Evolutionary conservation across 2,329 filamentous ascomycete species (phyloP).

Genomic region (Xylaria sp.): DNA sequence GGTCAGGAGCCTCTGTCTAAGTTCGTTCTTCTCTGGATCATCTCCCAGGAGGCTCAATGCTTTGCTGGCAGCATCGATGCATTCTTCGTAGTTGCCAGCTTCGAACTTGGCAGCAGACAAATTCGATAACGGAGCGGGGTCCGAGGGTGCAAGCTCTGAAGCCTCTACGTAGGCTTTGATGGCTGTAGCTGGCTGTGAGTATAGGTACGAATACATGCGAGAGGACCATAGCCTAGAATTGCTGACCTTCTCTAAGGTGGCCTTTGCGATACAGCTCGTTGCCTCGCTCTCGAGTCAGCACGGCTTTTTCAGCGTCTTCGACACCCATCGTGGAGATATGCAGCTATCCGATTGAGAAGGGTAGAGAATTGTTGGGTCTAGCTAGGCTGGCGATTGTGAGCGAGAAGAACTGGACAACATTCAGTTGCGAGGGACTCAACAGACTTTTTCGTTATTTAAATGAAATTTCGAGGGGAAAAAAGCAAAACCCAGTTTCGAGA

Average conservation of each 20-base stretch:
- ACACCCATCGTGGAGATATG: slow-evolving; percentile 4
- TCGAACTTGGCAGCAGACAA: slow-evolving; percentile 22
- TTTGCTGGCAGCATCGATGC: slow-evolving; percentile 7
- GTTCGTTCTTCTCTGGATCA: not conserved
- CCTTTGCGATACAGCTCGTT: slow-evolving; percentile 13
- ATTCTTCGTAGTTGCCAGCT: slow-evolving; percentile 19
- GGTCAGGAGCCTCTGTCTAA: slow-evolving; percentile 12
- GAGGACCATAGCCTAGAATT: not conserved
- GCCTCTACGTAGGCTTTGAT: slow-evolving; percentile 16
- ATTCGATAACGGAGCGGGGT: slow-evolving; percentile 19
- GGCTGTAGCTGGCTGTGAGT: slow-evolving; percentile 6
- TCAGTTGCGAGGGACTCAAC: no score
- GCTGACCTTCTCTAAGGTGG: slow-evolving; percentile 15
- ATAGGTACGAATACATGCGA: not conserved
- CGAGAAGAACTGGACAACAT: no score
- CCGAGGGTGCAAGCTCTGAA: slow-evolving; percentile 11
- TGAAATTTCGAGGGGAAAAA: no score
- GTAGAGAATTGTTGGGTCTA: not conserved
- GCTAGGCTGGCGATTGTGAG: not conserved
- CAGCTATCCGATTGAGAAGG: no score
- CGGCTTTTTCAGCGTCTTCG: not conserved
- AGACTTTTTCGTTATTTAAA: no score
- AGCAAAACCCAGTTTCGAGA: no score
- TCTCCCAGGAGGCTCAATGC: slow-evolving; percentile 8
- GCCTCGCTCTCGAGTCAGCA: slow-evolving; percentile 10